Evolutionary conservation across 495 filamentous ascomycete genomes (phyloP).

Genomic region (Articulospora tetracladia): DNA sequence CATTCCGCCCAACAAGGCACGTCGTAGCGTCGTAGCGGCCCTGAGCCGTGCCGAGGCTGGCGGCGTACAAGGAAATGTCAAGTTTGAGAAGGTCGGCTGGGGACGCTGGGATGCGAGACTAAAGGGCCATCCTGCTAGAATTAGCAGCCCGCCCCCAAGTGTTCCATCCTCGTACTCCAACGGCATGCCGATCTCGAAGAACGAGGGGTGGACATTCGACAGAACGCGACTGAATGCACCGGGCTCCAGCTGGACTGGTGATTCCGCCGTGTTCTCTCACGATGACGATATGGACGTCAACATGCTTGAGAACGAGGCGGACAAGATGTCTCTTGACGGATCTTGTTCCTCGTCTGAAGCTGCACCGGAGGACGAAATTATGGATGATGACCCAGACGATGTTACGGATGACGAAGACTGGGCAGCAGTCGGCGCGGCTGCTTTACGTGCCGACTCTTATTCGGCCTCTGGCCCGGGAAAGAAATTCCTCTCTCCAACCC

Average conservation of each 20-base stretch:
- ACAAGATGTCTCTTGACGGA: constrained; percentile 91
- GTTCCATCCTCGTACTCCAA: constrained; percentile 49
- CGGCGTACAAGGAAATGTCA: constrained; percentile 68
- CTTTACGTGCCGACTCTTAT: constrained; percentile 71
- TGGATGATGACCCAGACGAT: constrained; percentile 68
- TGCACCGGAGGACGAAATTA: constrained; percentile 62
- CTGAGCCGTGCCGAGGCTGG: constrained; percentile 60
- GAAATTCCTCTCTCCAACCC: constrained; percentile 33
- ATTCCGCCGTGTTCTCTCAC: constrained; percentile 72
- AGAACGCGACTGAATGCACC: constrained; percentile 47
- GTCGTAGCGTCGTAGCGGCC: constrained; percentile 82
- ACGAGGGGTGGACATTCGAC: constrained; percentile 38
- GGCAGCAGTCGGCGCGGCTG: constrained; percentile 83
- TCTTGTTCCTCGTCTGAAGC: constrained; percentile 72
- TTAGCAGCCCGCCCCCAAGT: constrained; percentile 39
- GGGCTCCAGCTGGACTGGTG: constrained; percentile 59
- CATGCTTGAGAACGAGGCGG: constrained; percentile 83
- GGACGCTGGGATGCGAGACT: constrained; percentile 88
- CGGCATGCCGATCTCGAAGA: constrained; percentile 65
- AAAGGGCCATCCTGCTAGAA: constrained; percentile 59
- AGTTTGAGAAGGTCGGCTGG: constrained; percentile 97
- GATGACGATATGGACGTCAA: constrained; percentile 60
- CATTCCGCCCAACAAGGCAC: constrained; percentile 87
- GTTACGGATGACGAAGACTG: constrained; percentile 97
- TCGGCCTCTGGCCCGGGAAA: constrained; percentile 29